phyloP scores from a whole-genome alignment of 306 rosid genomes.

The Rosa lucieae region DNA sequence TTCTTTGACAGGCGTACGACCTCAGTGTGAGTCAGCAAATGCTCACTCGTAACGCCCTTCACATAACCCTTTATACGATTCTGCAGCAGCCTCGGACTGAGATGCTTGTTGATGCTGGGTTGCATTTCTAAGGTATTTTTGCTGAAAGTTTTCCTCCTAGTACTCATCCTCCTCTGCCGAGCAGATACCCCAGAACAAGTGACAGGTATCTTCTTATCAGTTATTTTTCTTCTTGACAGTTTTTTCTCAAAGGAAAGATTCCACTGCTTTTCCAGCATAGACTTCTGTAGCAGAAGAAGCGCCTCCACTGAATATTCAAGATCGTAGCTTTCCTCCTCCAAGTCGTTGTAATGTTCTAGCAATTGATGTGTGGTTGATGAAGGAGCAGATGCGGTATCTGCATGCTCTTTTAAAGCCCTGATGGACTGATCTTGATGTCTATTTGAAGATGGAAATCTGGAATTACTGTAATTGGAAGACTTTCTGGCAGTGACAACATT shows the following conservation, averaged over 20 bases:
- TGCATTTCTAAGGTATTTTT: slow-evolving; percentile 32
- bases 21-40: slow-evolving; percentile 83
- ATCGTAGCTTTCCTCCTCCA: slow-evolving; percentile 57
- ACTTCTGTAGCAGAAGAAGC: slow-evolving; percentile 87
- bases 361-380: slow-evolving; percentile 44
- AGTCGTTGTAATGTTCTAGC: slow-evolving; percentile 38
- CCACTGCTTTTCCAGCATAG: slow-evolving; percentile 97
- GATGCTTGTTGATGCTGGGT: slow-evolving; percentile 41
- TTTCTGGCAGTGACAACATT: slow-evolving; percentile 50
- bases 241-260: slow-evolving; percentile 66
- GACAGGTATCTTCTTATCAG: slow-evolving; percentile 45
- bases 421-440: slow-evolving; percentile 40
- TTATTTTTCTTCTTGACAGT: slow-evolving; percentile 30
- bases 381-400: slow-evolving; percentile 40
- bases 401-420: slow-evolving; percentile 72
- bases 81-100: slow-evolving; percentile 56
- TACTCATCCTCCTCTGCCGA: slow-evolving; percentile 75
- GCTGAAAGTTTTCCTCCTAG: slow-evolving; percentile 44
- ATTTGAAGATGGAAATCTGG: slow-evolving; percentile 46
- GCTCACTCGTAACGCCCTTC: slow-evolving; percentile 66
- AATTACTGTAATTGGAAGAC: slow-evolving; percentile 47
- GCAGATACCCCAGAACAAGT: slow-evolving; percentile 98
- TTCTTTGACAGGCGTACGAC: slow-evolving; percentile 77
- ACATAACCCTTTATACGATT: slow-evolving; percentile 69
- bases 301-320: slow-evolving; percentile 71